phyloP scores from a whole-genome alignment of 1,284 basidiomycete genomes.

The Mixia osmundae region DNA sequence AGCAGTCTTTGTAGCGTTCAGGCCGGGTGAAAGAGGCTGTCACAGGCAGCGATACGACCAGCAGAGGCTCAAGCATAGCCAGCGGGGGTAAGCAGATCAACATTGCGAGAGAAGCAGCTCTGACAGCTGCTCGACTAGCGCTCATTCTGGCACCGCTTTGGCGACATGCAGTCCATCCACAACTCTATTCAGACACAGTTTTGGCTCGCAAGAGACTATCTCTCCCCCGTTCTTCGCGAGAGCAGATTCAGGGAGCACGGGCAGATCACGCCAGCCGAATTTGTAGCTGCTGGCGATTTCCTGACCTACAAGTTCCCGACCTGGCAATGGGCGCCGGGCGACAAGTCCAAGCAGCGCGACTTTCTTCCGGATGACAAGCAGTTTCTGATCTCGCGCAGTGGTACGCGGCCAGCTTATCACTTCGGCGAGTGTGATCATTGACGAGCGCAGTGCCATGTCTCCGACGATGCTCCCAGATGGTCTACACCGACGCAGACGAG shows the following conservation, averaged over 20 bases:
- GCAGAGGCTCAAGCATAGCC: too few species aligned
- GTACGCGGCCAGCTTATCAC: constrained; percentile 19
- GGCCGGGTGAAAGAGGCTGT: too few species aligned
- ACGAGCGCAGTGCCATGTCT: constrained; percentile 49
- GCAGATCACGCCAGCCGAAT: constrained; percentile 51
- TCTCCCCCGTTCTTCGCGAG: constrained; percentile 84
- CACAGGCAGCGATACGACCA: too few species aligned
- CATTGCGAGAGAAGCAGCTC: neutral
- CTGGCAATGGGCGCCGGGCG: constrained; percentile 49
- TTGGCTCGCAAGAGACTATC: constrained; percentile 89
- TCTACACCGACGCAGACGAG: constrained; percentile 82
- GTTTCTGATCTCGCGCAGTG: constrained; percentile 73
- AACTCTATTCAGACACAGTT: too few species aligned
- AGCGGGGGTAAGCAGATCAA: neutral
- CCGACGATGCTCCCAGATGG: constrained; percentile 65
- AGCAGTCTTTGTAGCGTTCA: too few species aligned
- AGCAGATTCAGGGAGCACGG: constrained; percentile 99
- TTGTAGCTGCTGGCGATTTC: constrained; percentile 71
- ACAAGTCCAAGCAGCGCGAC: constrained; percentile 57
- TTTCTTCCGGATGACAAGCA: constrained; percentile 88
- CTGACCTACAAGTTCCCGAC: constrained; percentile 54
- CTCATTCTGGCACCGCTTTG: neutral
- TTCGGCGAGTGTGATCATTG: neutral
- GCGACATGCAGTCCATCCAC: too few species aligned
- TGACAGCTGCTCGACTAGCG: neutral